Evolutionary conservation across 306 rosid species (phyloP), one percentile per base, ranked within the genome.

Genomic region (Comarum palustre): DNA sequence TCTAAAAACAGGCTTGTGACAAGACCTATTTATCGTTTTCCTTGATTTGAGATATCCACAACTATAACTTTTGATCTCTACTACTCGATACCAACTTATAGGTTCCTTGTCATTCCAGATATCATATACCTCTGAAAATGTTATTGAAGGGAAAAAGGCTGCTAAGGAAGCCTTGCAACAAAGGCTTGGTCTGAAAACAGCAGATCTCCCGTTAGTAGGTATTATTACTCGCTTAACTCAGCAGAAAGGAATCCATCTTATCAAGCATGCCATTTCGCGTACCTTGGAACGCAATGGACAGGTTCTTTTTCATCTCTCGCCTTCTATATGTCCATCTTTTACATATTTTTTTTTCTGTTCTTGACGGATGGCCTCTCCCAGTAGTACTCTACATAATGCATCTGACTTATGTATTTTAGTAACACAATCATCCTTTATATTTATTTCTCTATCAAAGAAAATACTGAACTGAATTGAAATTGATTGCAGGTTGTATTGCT

Each of bases 171-270:
- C 99, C 79, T 85, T 95, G 85, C 97, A 91, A 73, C 84, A 47
- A 77, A 89, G 38, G 85, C 99, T 95, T 78, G 89, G 90, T 79
- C 72, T 95, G 50, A 80, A 68, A 79, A 86, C 27, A 68, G 85
- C 88, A 8, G 96, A 91, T 83, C 91, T 89, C 73, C 99, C 99
- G 71, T 73, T 91, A 55, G 86, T 95, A 8, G 97, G 99, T 73
- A 75, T 95, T 65, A 88, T 95, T 76, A 74, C 90, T 71, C 92
- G 99, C 74, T 74, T 95, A 82, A 95, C 99, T 77, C 93, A 90
- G 65, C 99, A 95, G 78, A 95, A 95, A 87, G 99, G 99, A 85
- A 95, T 91, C 72, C 96, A 95, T 84, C 99, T 95, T 77, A 95
- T 95, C 84, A 91, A 88, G 80, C 97, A 91, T 77, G 96, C 97